phyloP scores from a whole-genome alignment of 768 basidiomycete species.

The Lentinula boryana region DNA sequence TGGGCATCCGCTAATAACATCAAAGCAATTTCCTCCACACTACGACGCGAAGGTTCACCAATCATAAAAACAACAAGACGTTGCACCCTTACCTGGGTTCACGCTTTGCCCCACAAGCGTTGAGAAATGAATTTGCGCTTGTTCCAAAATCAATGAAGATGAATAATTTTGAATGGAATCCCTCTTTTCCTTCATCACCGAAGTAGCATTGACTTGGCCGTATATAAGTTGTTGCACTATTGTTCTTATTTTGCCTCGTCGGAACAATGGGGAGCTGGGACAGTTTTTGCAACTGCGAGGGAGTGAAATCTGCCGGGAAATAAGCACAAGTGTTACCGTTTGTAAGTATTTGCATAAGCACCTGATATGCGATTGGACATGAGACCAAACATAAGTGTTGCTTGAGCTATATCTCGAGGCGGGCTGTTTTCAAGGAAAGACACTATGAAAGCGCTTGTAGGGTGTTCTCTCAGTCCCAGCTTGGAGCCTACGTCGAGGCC shows the following conservation, averaged over 20 bases:
- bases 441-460: constrained; percentile 56
- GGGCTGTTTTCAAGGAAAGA: constrained; percentile 52
- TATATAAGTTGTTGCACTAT: constrained; percentile 36
- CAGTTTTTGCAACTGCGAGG: constrained; percentile 54
- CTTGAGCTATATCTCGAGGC: constrained; percentile 47
- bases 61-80: neutral
- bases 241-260: constrained; percentile 26
- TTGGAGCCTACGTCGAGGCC: constrained; percentile 51
- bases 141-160: constrained; percentile 85
- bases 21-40: constrained; percentile 72
- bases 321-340: neutral
- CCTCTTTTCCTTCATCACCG: constrained; percentile 40
- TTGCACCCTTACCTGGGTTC: constrained; percentile 44
- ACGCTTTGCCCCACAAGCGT: constrained; percentile 79
- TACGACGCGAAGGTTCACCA: constrained; percentile 17
- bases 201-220: constrained; percentile 69
- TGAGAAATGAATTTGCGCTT: constrained; percentile 77
- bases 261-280: constrained; percentile 67
- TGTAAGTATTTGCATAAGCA: constrained; percentile 19
- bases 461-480: constrained; percentile 65
- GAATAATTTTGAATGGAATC: constrained; percentile 78
- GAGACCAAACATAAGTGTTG: constrained; percentile 61
- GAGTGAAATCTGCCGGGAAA: constrained; percentile 30
- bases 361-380: constrained; percentile 59
- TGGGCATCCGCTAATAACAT: constrained; percentile 65